phyloP scores from a whole-genome alignment of 108 stramenopile species.

The Fragilariopsis cylindrus region DNA sequence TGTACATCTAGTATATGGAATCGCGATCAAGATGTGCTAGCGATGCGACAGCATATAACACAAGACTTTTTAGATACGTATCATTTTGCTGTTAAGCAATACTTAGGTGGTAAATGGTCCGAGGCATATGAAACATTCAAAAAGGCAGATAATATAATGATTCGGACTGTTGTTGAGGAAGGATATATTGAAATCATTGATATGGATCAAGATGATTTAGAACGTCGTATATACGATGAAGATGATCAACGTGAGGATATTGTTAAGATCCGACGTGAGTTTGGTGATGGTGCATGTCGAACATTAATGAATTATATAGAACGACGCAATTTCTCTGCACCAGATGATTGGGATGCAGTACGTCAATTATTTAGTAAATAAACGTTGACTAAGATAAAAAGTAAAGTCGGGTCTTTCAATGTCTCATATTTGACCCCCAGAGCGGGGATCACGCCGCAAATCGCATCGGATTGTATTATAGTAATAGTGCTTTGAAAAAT shows the following conservation, averaged over 20 bases:
- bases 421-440: too few species aligned
- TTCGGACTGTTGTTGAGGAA: slow-evolving; percentile 67
- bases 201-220: slow-evolving; percentile 41
- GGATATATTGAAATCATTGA: slow-evolving; percentile 54
- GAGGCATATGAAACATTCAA: slow-evolving; percentile 58
- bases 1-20: slow-evolving; percentile 73
- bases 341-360: slow-evolving; percentile 76
- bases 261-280: slow-evolving; percentile 36
- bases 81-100: slow-evolving; percentile 65
- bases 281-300: slow-evolving; percentile 85
- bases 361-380: slow-evolving; percentile 84
- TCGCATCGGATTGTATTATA: too few species aligned
- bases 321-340: slow-evolving; percentile 49
- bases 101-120: slow-evolving; percentile 77
- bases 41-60: slow-evolving; percentile 79
- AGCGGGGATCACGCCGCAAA: too few species aligned
- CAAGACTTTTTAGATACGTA: slow-evolving; percentile 69
- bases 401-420: too few species aligned
- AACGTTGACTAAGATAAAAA: neutral
- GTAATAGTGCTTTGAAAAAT: too few species aligned
- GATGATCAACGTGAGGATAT: slow-evolving; percentile 30
- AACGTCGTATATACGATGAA: slow-evolving; percentile 42
- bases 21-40: slow-evolving; percentile 76
- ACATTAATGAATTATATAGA: slow-evolving; percentile 79
- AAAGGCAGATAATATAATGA: slow-evolving; percentile 80